Evolutionary conservation across 257 asterid species (phyloP).

Genomic region (Ophiorrhiza pumila): DNA sequence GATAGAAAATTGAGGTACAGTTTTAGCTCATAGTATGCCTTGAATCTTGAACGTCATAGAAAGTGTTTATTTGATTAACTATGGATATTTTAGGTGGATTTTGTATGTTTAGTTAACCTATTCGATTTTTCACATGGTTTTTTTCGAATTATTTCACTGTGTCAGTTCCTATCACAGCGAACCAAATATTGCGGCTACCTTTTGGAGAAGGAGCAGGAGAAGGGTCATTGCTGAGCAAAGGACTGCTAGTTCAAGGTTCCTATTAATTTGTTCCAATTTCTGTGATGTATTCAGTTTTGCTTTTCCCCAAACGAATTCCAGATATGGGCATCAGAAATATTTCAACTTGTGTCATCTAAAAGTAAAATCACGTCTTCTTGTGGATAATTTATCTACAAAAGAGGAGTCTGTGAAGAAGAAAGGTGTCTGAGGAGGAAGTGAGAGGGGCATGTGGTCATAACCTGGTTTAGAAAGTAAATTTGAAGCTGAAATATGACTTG

Average conservation of each 20-base stretch:
- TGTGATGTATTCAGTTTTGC: conserved; percentile 1
- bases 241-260: conserved; percentile 96
- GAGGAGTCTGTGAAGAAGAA: background rate
- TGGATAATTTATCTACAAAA: background rate
- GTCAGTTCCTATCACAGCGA: conserved; percentile 87
- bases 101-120: background rate
- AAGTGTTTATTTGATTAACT: background rate
- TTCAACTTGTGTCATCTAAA: background rate
- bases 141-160: conserved; percentile 30
- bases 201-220: conserved; percentile 97
- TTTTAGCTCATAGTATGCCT: conserved; percentile 20
- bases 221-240: conserved; percentile 80
- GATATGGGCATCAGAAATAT: background rate
- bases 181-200: conserved; percentile 81
- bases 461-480: background rate
- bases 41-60: background rate
- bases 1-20: conserved; percentile 76
- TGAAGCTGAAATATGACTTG: background rate
- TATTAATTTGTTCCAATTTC: conserved; percentile 25
- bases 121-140: conserved; percentile 3
- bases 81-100: background rate
- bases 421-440: background rate
- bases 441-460: background rate
- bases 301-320: background rate
- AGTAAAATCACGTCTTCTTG: background rate